Evolutionary conservation across 306 rosid species (phyloP).

Genomic region (Luffa aegyptiaca): DNA sequence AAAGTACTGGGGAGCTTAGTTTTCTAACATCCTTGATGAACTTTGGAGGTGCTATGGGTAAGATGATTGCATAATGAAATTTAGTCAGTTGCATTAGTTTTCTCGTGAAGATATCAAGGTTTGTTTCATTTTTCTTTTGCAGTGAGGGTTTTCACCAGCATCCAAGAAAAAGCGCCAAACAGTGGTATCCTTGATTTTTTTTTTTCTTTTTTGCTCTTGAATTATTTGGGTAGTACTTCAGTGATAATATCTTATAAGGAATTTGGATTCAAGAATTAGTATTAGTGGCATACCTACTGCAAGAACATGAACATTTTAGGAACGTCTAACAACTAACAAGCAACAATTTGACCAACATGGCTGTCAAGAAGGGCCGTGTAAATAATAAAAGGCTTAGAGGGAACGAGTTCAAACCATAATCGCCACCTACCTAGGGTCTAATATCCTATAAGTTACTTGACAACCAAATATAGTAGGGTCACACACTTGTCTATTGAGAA

Average conservation of each 20-base stretch:
- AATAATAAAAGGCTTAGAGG: too few relatives aligned
- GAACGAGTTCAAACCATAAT: too few relatives aligned
- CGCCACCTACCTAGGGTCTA: too few relatives aligned
- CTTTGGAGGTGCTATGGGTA: constrained; percentile 85
- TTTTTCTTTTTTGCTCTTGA: constrained; percentile 14
- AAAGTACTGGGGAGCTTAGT: constrained; percentile 97
- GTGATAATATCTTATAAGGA: not conserved
- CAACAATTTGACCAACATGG: too few relatives aligned
- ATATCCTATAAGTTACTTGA: too few relatives aligned
- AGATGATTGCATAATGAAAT: constrained; percentile 20
- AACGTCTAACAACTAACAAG: not conserved
- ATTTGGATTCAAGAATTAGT: not conserved
- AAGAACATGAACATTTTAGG: not conserved
- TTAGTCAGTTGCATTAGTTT: not conserved
- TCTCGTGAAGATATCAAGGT: not conserved
- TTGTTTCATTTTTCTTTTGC: constrained; percentile 24
- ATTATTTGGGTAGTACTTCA: not conserved
- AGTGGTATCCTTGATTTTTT: constrained; percentile 59
- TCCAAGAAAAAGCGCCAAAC: constrained; percentile 78
- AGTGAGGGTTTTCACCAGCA: constrained; percentile 90
- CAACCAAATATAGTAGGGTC: too few relatives aligned
- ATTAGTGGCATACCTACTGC: not conserved
- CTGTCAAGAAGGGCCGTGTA: too few relatives aligned
- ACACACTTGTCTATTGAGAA: too few relatives aligned
- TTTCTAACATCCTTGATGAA: constrained; percentile 87